Base-by-base conservation (phyloP, 75 land plant species). In the Ceratopteris richardii region DNA sequence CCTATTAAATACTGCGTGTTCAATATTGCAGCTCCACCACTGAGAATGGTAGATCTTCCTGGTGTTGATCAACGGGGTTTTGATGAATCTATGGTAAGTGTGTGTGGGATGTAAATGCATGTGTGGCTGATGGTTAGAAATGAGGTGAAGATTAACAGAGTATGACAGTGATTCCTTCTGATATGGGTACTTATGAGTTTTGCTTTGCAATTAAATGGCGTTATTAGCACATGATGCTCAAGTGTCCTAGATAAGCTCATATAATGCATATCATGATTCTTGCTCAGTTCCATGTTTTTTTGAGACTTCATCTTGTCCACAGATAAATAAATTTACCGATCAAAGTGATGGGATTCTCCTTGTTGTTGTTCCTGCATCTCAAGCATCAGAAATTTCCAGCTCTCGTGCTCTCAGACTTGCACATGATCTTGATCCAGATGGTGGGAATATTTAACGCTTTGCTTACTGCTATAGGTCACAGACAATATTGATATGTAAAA, bases 11-110 rank as follows among this genome's bases (percentile, higher is more conserved):
- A n/a, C n/a, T n/a, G n/a, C n/a, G n/a, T 51, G n/a, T n/a, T n/a
- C n/a, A n/a, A n/a, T n/a, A 52, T 30, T 68, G 47, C 88, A 95
- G 99, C 97, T 52, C 97, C 99, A 22, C 89, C 99, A 1, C 59
- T 95, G 68, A 95, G 82, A 53, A 60, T 95, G 57, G 70, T 87
- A 60, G 99, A 95, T 74, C 74, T 95, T 42, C 99, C 99, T 67
- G 99, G 99, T 47, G 65, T 95, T 68, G 99, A 88, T 33, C 79
- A 86, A 61, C 58, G 95, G 37, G 77, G 46, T 27, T 41, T 73
- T 44, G 97, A 90, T 64, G 99, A 90, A 12, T 77, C 88, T n/a
- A n/a, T 82, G 80, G 99, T 95, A 17, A n/a, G n/a, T n/a, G n/a
- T n/a, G n/a, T 40, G 42, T 40, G 14, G 42, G 9, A 40, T 40